Evolutionary conservation across 805 yeast genomes (phyloP).

Genomic region (Pichia exigua): DNA sequence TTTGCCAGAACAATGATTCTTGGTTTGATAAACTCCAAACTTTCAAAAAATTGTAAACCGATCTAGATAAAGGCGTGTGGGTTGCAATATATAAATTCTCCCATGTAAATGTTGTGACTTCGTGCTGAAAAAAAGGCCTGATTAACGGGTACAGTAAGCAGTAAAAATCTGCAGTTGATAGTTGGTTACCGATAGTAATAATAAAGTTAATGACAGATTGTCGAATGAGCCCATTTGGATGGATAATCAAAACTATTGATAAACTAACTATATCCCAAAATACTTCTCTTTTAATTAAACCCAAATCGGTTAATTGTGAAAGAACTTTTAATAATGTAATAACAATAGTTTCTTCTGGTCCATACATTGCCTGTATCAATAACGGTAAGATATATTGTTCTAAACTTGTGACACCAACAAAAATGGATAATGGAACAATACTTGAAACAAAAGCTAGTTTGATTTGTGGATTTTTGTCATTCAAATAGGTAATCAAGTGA

Average conservation of each 20-base stretch:
- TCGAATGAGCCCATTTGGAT: conserved; percentile 83
- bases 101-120: conserved; percentile 61
- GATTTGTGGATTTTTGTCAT: conserved; percentile 64
- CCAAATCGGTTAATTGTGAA: conserved; percentile 47
- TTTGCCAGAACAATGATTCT: conserved; percentile 77
- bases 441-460: conserved; percentile 65
- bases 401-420: conserved; percentile 71
- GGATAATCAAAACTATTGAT: conserved; percentile 55
- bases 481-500: conserved; percentile 84
- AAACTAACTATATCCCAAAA: conserved; percentile 48
- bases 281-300: conserved; percentile 42
- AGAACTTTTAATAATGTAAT: conserved; percentile 57
- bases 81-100: conserved; percentile 58
- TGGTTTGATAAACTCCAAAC: conserved; percentile 65
- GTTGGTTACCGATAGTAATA: conserved; percentile 50
- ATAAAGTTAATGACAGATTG: conserved; percentile 58
- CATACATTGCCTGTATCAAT: conserved; percentile 73
- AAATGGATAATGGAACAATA: conserved; percentile 66
- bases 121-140: conserved; percentile 69
- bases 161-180: conserved; percentile 70
- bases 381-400: conserved; percentile 87
- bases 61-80: conserved; percentile 57
- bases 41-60: conserved; percentile 54
- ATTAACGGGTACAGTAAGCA: conserved; percentile 80
- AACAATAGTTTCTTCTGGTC: conserved; percentile 76